Evolutionary conservation across 2,329 filamentous ascomycete genomes (phyloP).

Genomic region (Myriosclerotinia duriaeana): DNA sequence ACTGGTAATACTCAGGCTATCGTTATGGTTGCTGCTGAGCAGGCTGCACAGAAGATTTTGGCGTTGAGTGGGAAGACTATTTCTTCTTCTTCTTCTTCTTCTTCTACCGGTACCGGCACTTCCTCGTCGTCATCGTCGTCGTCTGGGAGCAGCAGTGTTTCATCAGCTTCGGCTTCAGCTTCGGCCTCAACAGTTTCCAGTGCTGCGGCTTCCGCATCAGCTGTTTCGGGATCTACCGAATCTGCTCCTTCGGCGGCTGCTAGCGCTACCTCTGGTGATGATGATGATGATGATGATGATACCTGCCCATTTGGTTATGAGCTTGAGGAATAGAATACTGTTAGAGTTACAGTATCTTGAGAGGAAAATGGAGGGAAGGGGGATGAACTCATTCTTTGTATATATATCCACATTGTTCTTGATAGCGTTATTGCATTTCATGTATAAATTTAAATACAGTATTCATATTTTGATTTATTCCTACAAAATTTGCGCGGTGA

Average conservation of each 20-base stretch:
- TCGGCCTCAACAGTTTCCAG: neutral
- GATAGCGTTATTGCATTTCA: constrained; percentile 5
- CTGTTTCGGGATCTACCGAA: neutral
- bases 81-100: neutral
- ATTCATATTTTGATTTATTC: neutral
- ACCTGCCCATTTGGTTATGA: constrained; percentile 18
- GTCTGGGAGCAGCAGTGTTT: neutral
- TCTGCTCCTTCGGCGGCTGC: constrained; percentile 3
- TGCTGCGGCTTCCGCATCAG: neutral
- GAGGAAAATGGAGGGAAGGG: neutral
- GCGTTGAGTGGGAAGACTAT: constrained; percentile 39
- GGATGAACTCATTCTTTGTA: neutral
- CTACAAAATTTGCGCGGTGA: neutral
- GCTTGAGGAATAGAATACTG: constrained; percentile 1
- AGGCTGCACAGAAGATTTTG: constrained; percentile 54
- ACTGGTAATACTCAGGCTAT: constrained; percentile 66
- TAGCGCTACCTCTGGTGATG: neutral
- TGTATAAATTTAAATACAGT: neutral
- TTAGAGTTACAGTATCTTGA: neutral
- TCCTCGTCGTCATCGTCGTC: neutral
- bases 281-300: neutral
- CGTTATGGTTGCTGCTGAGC: constrained; percentile 65
- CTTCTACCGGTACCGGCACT: neutral
- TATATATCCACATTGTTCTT: constrained; percentile 8
- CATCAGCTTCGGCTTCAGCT: neutral